phyloP scores from a whole-genome alignment of 2,329 filamentous ascomycete genomes.

The Aspergillus tamarii region DNA sequence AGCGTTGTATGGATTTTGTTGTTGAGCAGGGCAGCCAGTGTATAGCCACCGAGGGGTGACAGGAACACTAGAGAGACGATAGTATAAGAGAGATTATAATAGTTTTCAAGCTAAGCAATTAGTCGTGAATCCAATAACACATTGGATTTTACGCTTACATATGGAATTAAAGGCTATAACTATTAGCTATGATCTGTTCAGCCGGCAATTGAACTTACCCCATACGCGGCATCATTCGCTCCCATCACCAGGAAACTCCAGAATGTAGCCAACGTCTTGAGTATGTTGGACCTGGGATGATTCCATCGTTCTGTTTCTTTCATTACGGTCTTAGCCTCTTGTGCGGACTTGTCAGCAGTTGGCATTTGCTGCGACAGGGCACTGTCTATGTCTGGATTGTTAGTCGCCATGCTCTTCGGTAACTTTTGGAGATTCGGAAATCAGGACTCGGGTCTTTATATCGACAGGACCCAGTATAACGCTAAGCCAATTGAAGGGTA shows the following conservation, averaged over 20 bases:
- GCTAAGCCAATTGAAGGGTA: background rate
- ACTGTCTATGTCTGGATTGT: no score
- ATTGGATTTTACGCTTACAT: slow-evolving; percentile 45
- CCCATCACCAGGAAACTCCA: slow-evolving; percentile 63
- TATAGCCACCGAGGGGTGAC: slow-evolving; percentile 52
- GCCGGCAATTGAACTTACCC: slow-evolving; percentile 43
- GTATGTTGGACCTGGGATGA: slow-evolving; percentile 52
- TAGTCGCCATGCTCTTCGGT: background rate
- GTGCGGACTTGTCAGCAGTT: background rate
- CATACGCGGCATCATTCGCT: slow-evolving; percentile 62
- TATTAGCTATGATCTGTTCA: slow-evolving; percentile 4
- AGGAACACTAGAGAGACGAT: slow-evolving; percentile 56
- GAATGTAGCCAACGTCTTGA: slow-evolving; percentile 57
- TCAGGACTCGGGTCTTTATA: background rate
- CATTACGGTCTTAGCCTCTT: background rate
- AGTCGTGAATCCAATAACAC: background rate
- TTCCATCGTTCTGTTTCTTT: slow-evolving; percentile 45
- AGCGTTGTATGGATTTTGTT: slow-evolving; percentile 45
- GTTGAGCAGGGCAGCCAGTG: slow-evolving; percentile 49
- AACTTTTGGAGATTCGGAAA: no score
- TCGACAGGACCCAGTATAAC: background rate
- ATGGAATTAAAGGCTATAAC: slow-evolving; percentile 50
- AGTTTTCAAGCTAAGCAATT: slow-evolving; percentile 45
- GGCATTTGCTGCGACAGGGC: background rate
- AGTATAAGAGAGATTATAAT: slow-evolving; percentile 52